A percentile compares a stretch with the other conserved stretches of the same genome.
Evolutionary conservation across 371 early-diverging fungal genomes (phyloP).

Genomic region (Zopfochytrium polystomum): DNA sequence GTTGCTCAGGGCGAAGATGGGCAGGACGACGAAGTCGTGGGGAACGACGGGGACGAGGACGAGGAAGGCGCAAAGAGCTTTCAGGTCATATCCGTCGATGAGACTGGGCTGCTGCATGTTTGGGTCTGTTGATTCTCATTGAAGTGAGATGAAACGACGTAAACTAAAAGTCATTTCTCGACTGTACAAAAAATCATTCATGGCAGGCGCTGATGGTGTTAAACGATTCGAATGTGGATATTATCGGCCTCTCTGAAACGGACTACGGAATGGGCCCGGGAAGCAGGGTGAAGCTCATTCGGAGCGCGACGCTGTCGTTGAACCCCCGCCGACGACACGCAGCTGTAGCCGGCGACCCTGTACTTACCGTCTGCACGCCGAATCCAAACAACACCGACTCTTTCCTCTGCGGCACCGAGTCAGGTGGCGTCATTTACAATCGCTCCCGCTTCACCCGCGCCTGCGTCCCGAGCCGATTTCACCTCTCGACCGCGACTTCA

Average conservation of each 20-base stretch:
- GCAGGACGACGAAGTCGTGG: constrained; percentile 1
- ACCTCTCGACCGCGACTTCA: background rate
- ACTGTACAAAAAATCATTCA: constrained; percentile 14
- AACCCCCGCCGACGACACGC: background rate
- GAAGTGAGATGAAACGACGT: too few relatives aligned
- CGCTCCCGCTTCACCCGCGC: constrained; percentile 30
- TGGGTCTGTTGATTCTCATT: constrained; percentile 34
- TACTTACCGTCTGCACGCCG: constrained; percentile 14
- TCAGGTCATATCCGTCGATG: constrained; percentile 37
- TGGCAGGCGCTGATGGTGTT: too few relatives aligned
- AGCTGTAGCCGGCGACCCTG: constrained; percentile 10
- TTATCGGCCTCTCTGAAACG: constrained; percentile 13
- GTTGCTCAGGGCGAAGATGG: background rate
- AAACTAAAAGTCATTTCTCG: background rate
- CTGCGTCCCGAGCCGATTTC: constrained; percentile 18
- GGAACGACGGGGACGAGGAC: background rate
- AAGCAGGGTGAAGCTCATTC: constrained; percentile 24
- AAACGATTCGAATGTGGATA: constrained; percentile 6
- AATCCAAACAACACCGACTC: constrained; percentile 14
- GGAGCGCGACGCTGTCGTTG: constrained; percentile 12
- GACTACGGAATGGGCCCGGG: constrained; percentile 38
- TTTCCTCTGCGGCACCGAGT: constrained; percentile 29
- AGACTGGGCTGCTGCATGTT: constrained; percentile 28
- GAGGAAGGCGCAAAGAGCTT: constrained; percentile 14
- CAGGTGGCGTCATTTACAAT: constrained; percentile 24